Percentiles rank a stretch among this genome's conserved stretches.
Conservation (phyloP, 2,329 filamentous ascomycete species). For the Pezicula neosporulosa region DNA sequence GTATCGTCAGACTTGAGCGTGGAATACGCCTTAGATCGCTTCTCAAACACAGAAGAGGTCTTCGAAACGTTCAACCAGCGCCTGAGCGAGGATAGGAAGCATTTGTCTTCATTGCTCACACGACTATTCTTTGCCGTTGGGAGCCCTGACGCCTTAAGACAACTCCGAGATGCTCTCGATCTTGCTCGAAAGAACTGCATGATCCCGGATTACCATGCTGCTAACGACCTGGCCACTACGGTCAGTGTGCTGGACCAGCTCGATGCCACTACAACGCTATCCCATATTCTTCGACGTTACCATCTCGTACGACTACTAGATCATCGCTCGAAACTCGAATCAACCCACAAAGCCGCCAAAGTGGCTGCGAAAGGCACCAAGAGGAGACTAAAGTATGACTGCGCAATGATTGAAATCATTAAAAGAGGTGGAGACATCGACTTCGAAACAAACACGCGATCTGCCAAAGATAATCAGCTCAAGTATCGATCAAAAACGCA, state of each 20-base stretch:
- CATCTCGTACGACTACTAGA: slow-evolving; percentile 1
- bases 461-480: background rate
- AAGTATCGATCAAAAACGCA: slow-evolving; percentile 1
- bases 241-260: slow-evolving; percentile 1
- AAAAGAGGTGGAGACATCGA: background rate
- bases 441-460: background rate
- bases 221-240: background rate
- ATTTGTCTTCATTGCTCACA: background rate
- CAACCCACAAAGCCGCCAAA: background rate
- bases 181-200: slow-evolving; percentile 1
- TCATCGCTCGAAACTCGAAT: slow-evolving; percentile 2
- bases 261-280: slow-evolving; percentile 1
- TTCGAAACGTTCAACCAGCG: background rate
- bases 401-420: background rate
- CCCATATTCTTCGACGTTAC: slow-evolving; percentile 1
- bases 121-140: background rate
- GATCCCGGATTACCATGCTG: background rate
- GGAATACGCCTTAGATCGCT: background rate
- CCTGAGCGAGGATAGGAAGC: background rate
- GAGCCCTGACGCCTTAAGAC: background rate
- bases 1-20: background rate
- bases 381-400: slow-evolving; percentile 1
- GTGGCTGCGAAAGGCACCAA: background rate
- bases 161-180: slow-evolving; percentile 1
- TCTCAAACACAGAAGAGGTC: slow-evolving; percentile 1